Evolutionary conservation across 768 basidiomycete species (phyloP), one percentile per base, ranked within the genome.

Genomic region (Brasilioporus rufonigricans): DNA sequence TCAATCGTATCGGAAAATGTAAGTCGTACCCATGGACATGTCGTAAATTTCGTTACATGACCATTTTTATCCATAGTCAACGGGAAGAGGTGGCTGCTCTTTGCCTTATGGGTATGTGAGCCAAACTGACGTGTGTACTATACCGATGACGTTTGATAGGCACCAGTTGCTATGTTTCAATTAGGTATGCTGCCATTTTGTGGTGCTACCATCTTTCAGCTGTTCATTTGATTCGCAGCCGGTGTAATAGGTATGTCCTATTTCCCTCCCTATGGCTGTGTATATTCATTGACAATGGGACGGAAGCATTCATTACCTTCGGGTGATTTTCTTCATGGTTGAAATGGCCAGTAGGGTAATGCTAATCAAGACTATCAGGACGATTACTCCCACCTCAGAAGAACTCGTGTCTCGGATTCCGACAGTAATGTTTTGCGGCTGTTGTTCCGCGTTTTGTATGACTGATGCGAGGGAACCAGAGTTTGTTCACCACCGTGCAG

Each of bases 1-100:
- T 63, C 21, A 44, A 57, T 29, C 62, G 63, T 3, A 63, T 63
- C 27, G 47, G 52, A 21, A 64, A 55, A 40, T 63, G 62, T 65
- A 44, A 29, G 62, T 52, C 36, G 10, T 53, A 9, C 23, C 27
- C 47, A 44, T 39, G 23, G 13, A 6, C 44, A 26, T 50, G 39
- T 49, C 50, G 13, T 40, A 36, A 35, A 23, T 33, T 4, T 40
- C 19, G 13, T 55, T 33, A 23, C 31, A 48, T 45, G 27, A 39
- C 44, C 47, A 16, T 18, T 29, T 10, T 41, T 24, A 12, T 50
- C 14, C 26, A 11, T 11, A 63, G 62, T 65, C 38, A 52, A 62
- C 27, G 55, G 55, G 31, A 57, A 61, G 55, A 44, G 48, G 26
- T 38, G 53, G 50, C 36, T 56, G 13, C 31, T 44, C 23, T 64